Base-by-base conservation (phyloP, 2,329 filamentous ascomycete genomes). In the Monosporascus ibericus region DNA sequence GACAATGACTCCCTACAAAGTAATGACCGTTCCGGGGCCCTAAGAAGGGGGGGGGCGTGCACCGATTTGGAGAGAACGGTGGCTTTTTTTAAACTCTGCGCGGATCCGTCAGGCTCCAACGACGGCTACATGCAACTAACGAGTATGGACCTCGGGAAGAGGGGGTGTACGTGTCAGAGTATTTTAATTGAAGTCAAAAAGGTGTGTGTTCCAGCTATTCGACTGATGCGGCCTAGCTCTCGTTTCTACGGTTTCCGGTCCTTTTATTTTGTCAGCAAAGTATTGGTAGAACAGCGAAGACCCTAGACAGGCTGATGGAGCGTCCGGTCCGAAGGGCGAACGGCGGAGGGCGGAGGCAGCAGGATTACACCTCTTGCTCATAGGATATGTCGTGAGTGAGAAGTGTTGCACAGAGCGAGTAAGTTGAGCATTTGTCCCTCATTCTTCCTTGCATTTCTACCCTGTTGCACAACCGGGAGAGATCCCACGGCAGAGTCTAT, bases 61-160 rank as follows among this genome's bases (percentile, higher is more conserved):
- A 53, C 57, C 53, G 58, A 52, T 50, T 52, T 51, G 50, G 56
- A 25, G 44, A 54, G 42, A 42, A 53, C 50, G 51, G 52, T 38
- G 51, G 55, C 55, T 57, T 37, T 40, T 40, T 47, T 40, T 20
- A 17, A 44, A 18, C 14, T 49, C 55, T 46, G 49, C 49, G 58
- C 56, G 53, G 58, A 58, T 60, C 56, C 53, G 56, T 60, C 58
- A 56, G 58, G 56, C 56, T 58, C 49, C 53, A 57, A 58, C 44
- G 44, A 52, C 37, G 54, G 38, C 49, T 58, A 55, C 51, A 52
- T 56, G 53, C 55, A 46, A 46, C 6, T 46, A 46, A 17, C 42
- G 42, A 46, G 42, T 14, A 27, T 25, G 42, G 24, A 18, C 24
- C 22, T 30, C 2, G 15, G 30, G 20, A 46, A 9, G 24, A n/a